Evolutionary conservation across 352 stramenopile genomes (phyloP).

Genomic region (Pythium chondricola): DNA sequence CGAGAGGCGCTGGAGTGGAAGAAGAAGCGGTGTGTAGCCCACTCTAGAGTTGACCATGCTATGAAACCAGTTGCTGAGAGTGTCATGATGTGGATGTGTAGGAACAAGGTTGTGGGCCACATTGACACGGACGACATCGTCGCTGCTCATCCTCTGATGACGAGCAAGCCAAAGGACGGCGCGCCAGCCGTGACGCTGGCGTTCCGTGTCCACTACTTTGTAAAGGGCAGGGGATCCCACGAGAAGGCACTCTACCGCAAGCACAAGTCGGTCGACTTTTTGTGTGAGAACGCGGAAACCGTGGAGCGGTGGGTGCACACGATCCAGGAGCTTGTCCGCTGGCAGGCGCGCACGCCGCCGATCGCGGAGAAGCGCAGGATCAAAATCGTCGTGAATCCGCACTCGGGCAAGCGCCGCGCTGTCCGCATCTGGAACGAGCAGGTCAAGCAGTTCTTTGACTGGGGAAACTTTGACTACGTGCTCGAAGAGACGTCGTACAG

Average conservation of each 20-base stretch:
- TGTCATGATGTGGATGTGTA: no score
- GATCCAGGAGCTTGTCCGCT: slow-evolving; percentile 79
- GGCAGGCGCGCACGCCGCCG: slow-evolving; percentile 65
- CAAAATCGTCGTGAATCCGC: slow-evolving; percentile 78
- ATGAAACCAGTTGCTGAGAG: no score
- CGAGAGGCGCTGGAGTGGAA: slow-evolving; percentile 56
- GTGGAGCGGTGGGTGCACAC: slow-evolving; percentile 47
- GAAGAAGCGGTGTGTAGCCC: no score
- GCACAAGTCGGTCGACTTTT: slow-evolving; percentile 48
- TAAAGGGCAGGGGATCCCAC: slow-evolving; percentile 47
- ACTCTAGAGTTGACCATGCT: no score
- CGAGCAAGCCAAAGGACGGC: slow-evolving; percentile 9
- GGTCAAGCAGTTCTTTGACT: slow-evolving; percentile 74
- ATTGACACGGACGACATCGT: slow-evolving; percentile 76
- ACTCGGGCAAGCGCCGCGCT: slow-evolving; percentile 64
- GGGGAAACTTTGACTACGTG: slow-evolving; percentile 69
- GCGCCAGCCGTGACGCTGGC: slow-evolving; percentile 8
- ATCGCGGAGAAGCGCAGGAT: slow-evolving; percentile 65
- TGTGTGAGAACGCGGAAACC: slow-evolving; percentile 22
- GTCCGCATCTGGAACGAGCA: slow-evolving; percentile 59
- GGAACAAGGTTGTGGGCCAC: slow-evolving; percentile 28
- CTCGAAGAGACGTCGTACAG: slow-evolving; percentile 71
- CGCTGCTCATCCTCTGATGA: slow-evolving; percentile 32
- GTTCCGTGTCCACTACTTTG: slow-evolving; percentile 75
- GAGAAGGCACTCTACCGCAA: slow-evolving; percentile 57